Evolutionary conservation across 305 asterid genomes (phyloP), one percentile per base, ranked within the genome.

Genomic region (Fraxinus sp.): DNA sequence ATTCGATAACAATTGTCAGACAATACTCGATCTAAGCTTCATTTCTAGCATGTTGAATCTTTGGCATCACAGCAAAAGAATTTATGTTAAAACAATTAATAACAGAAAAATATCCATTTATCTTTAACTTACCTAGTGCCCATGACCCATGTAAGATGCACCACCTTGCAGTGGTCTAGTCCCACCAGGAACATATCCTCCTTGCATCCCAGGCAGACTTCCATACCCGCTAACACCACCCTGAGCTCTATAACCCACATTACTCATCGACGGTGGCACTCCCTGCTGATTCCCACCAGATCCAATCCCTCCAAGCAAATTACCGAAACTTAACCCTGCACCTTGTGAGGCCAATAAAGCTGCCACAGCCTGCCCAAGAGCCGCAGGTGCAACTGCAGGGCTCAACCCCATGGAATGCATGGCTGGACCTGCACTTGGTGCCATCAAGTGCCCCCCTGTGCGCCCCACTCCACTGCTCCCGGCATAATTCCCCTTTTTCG

Each of bases 351-450:
- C 95, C 81, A 92, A 86, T 79, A 94, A 83, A 2, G 97, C 97
- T 0, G 98, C 95, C 80, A 95, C 89, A 9, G 99, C 99, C 88
- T 95, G 99, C 26, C 99, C 99, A 84, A 95, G 82, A 26, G 97
- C 97, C 8, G 89, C 95, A 30, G 92, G 93, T 5, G 95, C 91
- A 72, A 91, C 92, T 20, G 83, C 91, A 22, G 91, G 97, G 87
- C 89, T 93, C 83, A 79, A 92, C 7, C 92, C 95, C 71, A 91
- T 81, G 0, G 91, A 81, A 78, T 88, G 90, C 82, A 80, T 76
- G 44, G 86, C 82, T 1, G 92, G 87, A 28, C 98, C 97, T 1
- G 89, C 89, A 74, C 91, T 85, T 0, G 97, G 98, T 3, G 97
- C 97, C 98, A 93, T 93, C 86, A 93, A 83, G 87, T 94, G 97